Conservation (phyloP, 306 rosid species). For the Hippophae gyantsensis region DNA sequence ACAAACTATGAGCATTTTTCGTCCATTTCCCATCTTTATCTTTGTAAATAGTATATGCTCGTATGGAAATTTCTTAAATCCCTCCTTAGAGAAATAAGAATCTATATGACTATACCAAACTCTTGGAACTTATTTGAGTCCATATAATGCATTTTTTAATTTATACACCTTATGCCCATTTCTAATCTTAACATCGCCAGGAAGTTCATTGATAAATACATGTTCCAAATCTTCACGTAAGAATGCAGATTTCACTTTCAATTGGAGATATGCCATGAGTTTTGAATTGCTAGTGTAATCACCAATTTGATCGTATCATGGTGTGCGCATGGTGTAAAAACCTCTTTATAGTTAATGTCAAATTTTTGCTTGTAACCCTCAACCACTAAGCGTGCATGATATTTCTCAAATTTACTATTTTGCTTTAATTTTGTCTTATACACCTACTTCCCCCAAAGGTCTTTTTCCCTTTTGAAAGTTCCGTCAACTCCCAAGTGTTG, state of each 20-base stretch:
- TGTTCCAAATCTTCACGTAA: not conserved
- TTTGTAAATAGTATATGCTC: not conserved
- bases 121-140: no score
- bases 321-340: not conserved
- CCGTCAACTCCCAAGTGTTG: not conserved
- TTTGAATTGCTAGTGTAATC: not conserved
- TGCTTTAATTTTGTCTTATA: not conserved
- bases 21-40: not conserved
- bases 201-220: not conserved
- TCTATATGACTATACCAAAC: no score
- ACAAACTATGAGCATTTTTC: not conserved
- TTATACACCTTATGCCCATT: slow-evolving; percentile 1
- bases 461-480: not conserved
- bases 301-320: not conserved
- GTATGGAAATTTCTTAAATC: no score
- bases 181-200: not conserved
- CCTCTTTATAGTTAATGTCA: not conserved
- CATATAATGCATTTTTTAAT: not conserved
- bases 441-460: not conserved
- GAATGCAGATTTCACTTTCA: not conserved
- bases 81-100: no score
- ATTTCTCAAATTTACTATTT: not conserved
- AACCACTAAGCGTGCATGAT: not conserved
- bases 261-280: not conserved
- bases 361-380: not conserved